These are phyloP conservation scores for Sedum album DNA, from an alignment of 164 flowering plant species.

Conservation along the genomic window DNA sequence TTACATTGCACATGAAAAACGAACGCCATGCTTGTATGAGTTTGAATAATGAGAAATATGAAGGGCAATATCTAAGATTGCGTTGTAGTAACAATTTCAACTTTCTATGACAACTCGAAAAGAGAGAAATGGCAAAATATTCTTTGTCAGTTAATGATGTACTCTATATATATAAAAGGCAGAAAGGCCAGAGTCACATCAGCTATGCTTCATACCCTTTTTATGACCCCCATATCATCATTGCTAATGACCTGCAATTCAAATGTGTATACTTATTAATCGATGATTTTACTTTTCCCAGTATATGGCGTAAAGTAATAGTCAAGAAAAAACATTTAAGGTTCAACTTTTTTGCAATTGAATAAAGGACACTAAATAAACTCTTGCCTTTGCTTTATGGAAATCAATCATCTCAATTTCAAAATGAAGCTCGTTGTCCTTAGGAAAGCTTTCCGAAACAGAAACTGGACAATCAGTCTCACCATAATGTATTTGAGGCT, in stretches of 20 bases:
- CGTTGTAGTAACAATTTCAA: background rate
- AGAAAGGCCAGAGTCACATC: background rate
- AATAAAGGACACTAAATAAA: background rate
- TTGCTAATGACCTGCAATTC: conserved; percentile 51
- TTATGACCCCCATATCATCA: conserved; percentile 77
- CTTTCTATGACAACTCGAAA: too few species aligned
- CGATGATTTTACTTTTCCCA: background rate
- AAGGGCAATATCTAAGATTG: background rate
- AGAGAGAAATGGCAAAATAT: too few species aligned
- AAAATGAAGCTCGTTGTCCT: conserved; percentile 89
- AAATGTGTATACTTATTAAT: background rate
- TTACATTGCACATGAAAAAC: background rate
- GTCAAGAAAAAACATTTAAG: background rate
- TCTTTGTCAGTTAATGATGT: background rate
- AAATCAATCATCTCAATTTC: conserved; percentile 92
- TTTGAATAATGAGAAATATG: background rate
- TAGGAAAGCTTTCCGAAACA: conserved; percentile 60
- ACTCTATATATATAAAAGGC: background rate
- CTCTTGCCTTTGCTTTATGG: conserved; percentile 71
- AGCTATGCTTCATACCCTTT: conserved; percentile 44
- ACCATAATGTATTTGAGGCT: conserved; percentile 85
- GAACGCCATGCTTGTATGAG: background rate
- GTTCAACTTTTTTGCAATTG: background rate
- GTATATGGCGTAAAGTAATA: background rate
- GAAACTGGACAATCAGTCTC: conserved; percentile 84